A percentile compares a stretch with the other conserved stretches of the same genome.
Conservation (phyloP, 352 stramenopile genomes). For the Elongisporangium anandrum region DNA sequence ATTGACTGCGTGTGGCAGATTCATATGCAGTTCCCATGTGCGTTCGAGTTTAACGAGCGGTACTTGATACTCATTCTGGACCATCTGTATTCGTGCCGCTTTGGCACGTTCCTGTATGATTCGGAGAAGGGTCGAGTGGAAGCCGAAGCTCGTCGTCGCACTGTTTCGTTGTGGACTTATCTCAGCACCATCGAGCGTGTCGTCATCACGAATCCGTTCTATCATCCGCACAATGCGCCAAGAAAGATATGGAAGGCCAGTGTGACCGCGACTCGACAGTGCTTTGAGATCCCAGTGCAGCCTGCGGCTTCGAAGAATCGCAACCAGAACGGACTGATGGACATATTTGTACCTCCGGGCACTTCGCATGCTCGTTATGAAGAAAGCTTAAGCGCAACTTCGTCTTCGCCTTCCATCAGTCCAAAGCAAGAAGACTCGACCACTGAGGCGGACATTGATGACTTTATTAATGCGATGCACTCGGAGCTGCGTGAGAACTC, state of each 20-base stretch:
- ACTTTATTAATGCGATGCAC: not conserved
- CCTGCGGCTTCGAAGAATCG: not conserved
- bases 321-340: not conserved
- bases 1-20: slow-evolving; percentile 88
- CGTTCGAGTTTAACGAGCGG: slow-evolving; percentile 86
- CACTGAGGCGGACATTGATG: not conserved
- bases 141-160: slow-evolving; percentile 45
- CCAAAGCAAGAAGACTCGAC: not conserved
- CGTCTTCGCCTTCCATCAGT: not conserved
- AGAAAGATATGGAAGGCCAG: slow-evolving; percentile 49
- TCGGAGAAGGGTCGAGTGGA: slow-evolving; percentile 74
- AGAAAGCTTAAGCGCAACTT: not conserved
- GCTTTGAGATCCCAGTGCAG: slow-evolving; percentile 32
- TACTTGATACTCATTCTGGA: slow-evolving; percentile 81
- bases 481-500: not conserved
- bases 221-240: slow-evolving; percentile 36
- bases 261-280: slow-evolving; percentile 53
- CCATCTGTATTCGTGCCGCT: slow-evolving; percentile 77
- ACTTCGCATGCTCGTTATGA: not conserved
- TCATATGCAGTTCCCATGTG: slow-evolving; percentile 62
- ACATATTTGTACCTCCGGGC: not conserved
- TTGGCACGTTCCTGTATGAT: slow-evolving; percentile 96
- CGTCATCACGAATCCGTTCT: slow-evolving; percentile 75
- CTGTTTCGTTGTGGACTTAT: slow-evolving; percentile 77
- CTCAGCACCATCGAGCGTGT: slow-evolving; percentile 54